A percentile compares a stretch with the other conserved stretches of the same genome.
Evolutionary conservation across 169 alveolate species (phyloP).

Genomic region (Condylostoma magnum): DNA sequence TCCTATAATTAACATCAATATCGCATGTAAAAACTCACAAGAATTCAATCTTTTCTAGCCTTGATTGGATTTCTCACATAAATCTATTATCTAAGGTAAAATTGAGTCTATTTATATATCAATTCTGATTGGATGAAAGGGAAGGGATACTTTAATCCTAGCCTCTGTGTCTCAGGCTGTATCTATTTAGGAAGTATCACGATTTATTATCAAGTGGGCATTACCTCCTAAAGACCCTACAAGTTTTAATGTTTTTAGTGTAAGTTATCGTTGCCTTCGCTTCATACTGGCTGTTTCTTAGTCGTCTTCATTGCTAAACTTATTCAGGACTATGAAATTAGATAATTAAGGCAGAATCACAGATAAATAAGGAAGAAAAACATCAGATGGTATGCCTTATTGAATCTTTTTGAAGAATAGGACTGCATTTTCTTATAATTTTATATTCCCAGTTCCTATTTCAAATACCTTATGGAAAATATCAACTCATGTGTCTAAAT

Average conservation of each 20-base stretch:
- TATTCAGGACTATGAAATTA: constrained; percentile 5
- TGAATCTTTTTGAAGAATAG: neutral
- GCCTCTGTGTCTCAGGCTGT: constrained; percentile 61
- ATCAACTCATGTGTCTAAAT: neutral
- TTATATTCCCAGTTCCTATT: neutral
- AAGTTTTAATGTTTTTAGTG: constrained; percentile 39
- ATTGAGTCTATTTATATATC: constrained; percentile 45
- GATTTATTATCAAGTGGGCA: constrained; percentile 39
- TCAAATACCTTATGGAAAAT: constrained; percentile 9
- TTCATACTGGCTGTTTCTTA: neutral
- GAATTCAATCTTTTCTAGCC: constrained; percentile 60
- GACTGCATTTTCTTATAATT: constrained; percentile 11
- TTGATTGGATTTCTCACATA: constrained; percentile 57
- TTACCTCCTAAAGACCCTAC: constrained; percentile 61
- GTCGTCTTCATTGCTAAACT: constrained; percentile 18
- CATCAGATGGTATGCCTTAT: neutral
- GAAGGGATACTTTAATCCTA: constrained; percentile 55
- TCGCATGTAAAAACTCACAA: constrained; percentile 71
- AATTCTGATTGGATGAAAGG: constrained; percentile 53
- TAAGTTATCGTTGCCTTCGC: constrained; percentile 26
- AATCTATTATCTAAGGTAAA: constrained; percentile 66
- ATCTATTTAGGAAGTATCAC: constrained; percentile 20
- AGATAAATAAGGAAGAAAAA: neutral
- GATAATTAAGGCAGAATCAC: constrained; percentile 10
- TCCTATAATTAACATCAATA: constrained; percentile 66